A percentile compares a stretch with the other conserved stretches of the same genome.
Evolutionary conservation across 148 eudicot species (phyloP).

Genomic region (Vaccinium corymbosum): DNA sequence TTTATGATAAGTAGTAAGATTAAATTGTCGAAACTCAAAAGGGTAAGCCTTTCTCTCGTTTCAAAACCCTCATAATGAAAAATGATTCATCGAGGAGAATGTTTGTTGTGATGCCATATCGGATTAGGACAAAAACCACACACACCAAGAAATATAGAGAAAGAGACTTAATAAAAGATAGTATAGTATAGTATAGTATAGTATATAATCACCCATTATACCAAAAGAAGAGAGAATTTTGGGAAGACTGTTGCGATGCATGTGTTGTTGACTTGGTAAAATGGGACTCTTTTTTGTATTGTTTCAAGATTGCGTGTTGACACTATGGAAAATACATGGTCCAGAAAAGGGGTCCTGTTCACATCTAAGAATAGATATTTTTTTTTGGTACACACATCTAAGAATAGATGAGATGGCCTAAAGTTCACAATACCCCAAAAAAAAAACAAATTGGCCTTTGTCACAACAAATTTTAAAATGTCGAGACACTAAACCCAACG

Average conservation of each 20-base stretch:
- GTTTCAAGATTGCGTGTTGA: conserved; percentile 10
- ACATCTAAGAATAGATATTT: background rate
- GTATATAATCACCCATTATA: background rate
- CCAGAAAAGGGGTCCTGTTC: background rate
- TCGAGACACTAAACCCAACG: background rate
- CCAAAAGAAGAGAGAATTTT: background rate
- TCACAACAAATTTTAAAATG: too few species aligned
- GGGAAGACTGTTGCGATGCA: background rate
- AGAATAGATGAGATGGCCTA: background rate
- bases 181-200: too few species aligned
- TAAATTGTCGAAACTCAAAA: background rate
- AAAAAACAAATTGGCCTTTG: background rate
- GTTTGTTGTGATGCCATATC: background rate
- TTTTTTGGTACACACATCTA: background rate
- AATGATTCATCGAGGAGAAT: background rate
- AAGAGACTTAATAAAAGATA: background rate
- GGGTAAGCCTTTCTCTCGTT: background rate
- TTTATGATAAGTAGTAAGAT: background rate
- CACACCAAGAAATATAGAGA: background rate
- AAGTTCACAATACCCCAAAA: background rate
- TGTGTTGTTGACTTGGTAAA: conserved; percentile 7
- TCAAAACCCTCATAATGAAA: background rate
- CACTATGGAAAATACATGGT: background rate
- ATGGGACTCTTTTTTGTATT: background rate
- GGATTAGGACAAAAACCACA: background rate